Evolutionary conservation across 2,329 filamentous ascomycete species (phyloP), one percentile per base, ranked within the genome.

Genomic region (Thermothelomyces thermophilus): DNA sequence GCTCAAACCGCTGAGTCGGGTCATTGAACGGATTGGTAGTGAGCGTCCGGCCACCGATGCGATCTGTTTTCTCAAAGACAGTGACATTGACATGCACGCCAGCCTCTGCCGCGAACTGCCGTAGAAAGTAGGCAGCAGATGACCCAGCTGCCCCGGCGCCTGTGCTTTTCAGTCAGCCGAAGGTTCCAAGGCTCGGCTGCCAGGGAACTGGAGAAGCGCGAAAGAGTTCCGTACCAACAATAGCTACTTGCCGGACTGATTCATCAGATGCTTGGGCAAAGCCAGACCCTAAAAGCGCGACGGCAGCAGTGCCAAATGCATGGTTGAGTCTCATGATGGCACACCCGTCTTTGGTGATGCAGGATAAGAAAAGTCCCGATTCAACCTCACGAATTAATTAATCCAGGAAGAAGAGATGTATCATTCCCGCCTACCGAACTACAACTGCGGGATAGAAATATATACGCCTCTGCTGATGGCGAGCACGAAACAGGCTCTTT

Each of bases 81-180:
- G 90, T 95, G 60, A 97, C 84, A 58, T 95, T 86, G 51, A 91
- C 64, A 2, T 75, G 70, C 16, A 86, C 66, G 16, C 71, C 71
- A n/a, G 75, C 73, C 51, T 79, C 68, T 3, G 78, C 68, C 19
- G 87, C 85, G 65, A 83, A 90, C 61, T 84, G 80, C 34, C 77
- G 76, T 41, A 98, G 73, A 62, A 91, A 82, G 67, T 93, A 95
- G 0, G 93, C 90, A 2, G 90, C 74, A 2, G 90, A 95, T 4
- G 93, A 82, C 26, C 93, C 93, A 26, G 82, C 91, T 37, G 93
- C 84, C 41, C 93, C 93, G 58, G 91, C 91, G 54, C 93, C 91
- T 95, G 55, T 39, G 24, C 11, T 6, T 35, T 11, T 5, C 33
- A 35, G 33, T 35, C 7, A 35, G 33, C 33, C n/a, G n/a, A 11